Evolutionary conservation across 78 protist genomes (phyloP).

Genomic region (Speleostelium caveatum): DNA sequence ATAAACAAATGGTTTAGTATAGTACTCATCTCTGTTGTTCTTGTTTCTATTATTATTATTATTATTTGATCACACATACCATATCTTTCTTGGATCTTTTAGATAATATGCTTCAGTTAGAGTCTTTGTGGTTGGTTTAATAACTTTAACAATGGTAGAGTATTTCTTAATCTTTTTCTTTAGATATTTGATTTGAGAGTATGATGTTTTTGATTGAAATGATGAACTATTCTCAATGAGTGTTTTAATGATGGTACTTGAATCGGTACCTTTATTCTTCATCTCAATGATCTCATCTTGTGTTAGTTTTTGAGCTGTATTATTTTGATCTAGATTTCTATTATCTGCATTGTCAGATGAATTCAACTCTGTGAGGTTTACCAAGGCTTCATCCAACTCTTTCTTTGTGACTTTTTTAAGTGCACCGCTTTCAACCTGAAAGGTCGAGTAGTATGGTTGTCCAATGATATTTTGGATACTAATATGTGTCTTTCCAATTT

Average conservation of each 20-base stretch:
- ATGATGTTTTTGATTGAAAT: slow-evolving; percentile 67
- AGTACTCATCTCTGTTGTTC: not conserved
- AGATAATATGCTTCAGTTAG: slow-evolving; percentile 34
- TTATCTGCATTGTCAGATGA: slow-evolving; percentile 57
- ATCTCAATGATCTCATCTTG: slow-evolving; percentile 53
- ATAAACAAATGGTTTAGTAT: not conserved
- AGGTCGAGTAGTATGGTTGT: slow-evolving; percentile 38
- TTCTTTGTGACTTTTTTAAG: slow-evolving; percentile 41
- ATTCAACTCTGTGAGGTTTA: slow-evolving; percentile 8
- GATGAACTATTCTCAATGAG: slow-evolving; percentile 65
- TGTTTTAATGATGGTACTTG: slow-evolving; percentile 45
- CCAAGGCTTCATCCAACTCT: slow-evolving; percentile 43
- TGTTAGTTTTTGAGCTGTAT: slow-evolving; percentile 72
- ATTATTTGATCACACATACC: slow-evolving; percentile 7
- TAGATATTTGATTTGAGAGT: slow-evolving; percentile 63
- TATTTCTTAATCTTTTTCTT: slow-evolving; percentile 64
- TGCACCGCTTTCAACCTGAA: slow-evolving; percentile 6
- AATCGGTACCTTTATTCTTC: slow-evolving; percentile 53
- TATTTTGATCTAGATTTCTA: slow-evolving; percentile 26
- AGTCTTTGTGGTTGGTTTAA: slow-evolving; percentile 51
- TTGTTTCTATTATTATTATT: no score
- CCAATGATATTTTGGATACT: slow-evolving; percentile 32
- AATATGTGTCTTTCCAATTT: slow-evolving; percentile 16
- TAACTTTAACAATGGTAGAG: slow-evolving; percentile 39
- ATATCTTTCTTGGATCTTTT: slow-evolving; percentile 67